Conservation (phyloP, 495 filamentous ascomycete genomes). For the Penicillium roqueforti region DNA sequence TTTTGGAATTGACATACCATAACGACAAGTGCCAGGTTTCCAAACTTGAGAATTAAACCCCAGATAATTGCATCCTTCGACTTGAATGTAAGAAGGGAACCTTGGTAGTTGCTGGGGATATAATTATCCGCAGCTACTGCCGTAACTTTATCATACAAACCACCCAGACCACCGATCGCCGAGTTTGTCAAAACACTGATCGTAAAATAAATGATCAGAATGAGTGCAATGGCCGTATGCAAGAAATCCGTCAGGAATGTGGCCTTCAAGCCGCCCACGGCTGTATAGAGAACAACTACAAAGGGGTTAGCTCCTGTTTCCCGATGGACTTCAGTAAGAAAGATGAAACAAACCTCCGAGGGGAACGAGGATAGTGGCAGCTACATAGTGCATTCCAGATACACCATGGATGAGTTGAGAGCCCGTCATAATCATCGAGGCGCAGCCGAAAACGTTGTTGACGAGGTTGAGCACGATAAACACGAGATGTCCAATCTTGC, state of each 20-base stretch:
- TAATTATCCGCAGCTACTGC: constrained; percentile 33
- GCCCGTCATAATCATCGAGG: constrained; percentile 39
- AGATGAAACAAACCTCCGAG: constrained; percentile 31
- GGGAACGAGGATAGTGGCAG: constrained; percentile 44
- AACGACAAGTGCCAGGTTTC: constrained; percentile 48
- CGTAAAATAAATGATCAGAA: constrained; percentile 41
- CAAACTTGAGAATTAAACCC: constrained; percentile 45
- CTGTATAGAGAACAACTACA: constrained; percentile 38
- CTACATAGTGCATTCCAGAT: constrained; percentile 40
- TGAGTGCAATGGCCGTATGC: constrained; percentile 36
- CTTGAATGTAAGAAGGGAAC: constrained; percentile 48
- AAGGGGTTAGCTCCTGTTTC: neutral
- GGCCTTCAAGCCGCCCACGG: constrained; percentile 39
- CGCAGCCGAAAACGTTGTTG: constrained; percentile 49
- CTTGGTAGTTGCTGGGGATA: constrained; percentile 44
- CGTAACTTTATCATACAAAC: constrained; percentile 37
- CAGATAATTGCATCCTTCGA: constrained; percentile 50
- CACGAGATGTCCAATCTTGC: constrained; percentile 45
- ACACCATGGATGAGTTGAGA: constrained; percentile 36
- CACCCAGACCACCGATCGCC: constrained; percentile 29
- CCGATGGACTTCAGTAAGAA: neutral
- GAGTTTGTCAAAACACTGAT: constrained; percentile 31
- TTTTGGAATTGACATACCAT: constrained; percentile 33
- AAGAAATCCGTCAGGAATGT: constrained; percentile 41
- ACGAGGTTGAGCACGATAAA: constrained; percentile 49